These are phyloP conservation scores for Sporothrix inflata DNA, from an alignment of 2,329 filamentous ascomycete genomes.

Conservation along the genomic window DNA sequence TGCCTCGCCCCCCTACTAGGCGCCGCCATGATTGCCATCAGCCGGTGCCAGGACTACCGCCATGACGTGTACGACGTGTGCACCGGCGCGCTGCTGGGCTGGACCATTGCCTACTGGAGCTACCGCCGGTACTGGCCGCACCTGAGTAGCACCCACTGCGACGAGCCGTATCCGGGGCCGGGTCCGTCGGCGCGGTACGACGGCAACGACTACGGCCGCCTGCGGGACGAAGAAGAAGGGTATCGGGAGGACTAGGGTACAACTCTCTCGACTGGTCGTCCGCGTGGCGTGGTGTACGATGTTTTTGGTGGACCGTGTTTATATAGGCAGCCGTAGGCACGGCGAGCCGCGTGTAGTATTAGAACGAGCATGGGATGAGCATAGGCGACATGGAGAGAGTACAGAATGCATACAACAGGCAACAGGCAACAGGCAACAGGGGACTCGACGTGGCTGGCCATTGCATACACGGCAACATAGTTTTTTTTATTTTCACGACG, in stretches of 20 bases:
- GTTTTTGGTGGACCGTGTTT: neutral
- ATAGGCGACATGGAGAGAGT: neutral
- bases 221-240: conserved; percentile 60
- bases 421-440: neutral
- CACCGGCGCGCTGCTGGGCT: conserved; percentile 63
- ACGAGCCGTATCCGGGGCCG: conserved; percentile 60
- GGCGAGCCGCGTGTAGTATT: conserved; percentile 1
- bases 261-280: neutral
- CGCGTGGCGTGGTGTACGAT: neutral
- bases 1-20: conserved; percentile 63
- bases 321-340: conserved; percentile 11
- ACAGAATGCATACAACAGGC: neutral
- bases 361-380: neutral
- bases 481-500: neutral
- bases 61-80: conserved; percentile 73
- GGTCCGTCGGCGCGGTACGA: conserved; percentile 31
- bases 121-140: conserved; percentile 67
- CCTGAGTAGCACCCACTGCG: conserved; percentile 55
- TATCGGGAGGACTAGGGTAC: conserved; percentile 42
- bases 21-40: conserved; percentile 69
- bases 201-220: conserved; percentile 44
- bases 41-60: conserved; percentile 69
- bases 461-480: neutral
- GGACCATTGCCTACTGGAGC: conserved; percentile 64
- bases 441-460: too few species aligned